Conservation (phyloP, 345 rosid species). For the Rhodamnia rubescens region DNA sequence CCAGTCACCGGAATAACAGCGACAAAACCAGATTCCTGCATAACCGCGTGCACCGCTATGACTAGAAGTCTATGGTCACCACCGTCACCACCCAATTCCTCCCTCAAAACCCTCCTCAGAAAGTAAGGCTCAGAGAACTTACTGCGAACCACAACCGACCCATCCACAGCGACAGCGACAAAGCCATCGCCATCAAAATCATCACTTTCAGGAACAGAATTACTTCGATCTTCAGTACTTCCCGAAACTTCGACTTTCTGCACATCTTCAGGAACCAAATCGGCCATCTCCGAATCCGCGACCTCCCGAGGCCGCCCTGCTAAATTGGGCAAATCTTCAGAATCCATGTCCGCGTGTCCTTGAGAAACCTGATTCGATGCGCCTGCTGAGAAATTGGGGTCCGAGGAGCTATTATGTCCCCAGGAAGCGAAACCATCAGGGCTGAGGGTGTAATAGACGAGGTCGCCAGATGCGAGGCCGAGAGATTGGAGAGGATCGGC, state of each 20-base stretch:
- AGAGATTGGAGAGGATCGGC: slow-evolving; percentile 36
- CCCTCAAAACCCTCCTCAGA: slow-evolving; percentile 37
- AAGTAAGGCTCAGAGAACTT: slow-evolving; percentile 50
- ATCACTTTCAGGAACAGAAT: neutral
- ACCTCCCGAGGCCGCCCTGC: neutral
- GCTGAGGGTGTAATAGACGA: slow-evolving; percentile 40
- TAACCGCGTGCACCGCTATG: slow-evolving; percentile 55
- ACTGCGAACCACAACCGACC: neutral
- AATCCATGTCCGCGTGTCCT: slow-evolving; percentile 3
- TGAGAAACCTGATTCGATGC: neutral
- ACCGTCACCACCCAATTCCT: slow-evolving; percentile 30
- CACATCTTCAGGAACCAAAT: neutral
- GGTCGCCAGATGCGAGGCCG: slow-evolving; percentile 65
- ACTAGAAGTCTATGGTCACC: slow-evolving; percentile 27
- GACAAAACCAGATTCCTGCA: slow-evolving; percentile 63
- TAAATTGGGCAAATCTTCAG: neutral
- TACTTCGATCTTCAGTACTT: neutral
- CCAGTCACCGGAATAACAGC: slow-evolving; percentile 28
- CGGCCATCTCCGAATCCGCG: neutral
- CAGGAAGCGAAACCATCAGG: slow-evolving; percentile 7
- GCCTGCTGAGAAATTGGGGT: neutral
- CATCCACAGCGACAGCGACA: neutral
- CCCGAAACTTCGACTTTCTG: neutral
- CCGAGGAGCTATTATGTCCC: neutral
- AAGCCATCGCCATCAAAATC: neutral